Evolutionary conservation across 441 rosid species (phyloP), one percentile per base, ranked within the genome.

Genomic region (Bruguiera hainesii): DNA sequence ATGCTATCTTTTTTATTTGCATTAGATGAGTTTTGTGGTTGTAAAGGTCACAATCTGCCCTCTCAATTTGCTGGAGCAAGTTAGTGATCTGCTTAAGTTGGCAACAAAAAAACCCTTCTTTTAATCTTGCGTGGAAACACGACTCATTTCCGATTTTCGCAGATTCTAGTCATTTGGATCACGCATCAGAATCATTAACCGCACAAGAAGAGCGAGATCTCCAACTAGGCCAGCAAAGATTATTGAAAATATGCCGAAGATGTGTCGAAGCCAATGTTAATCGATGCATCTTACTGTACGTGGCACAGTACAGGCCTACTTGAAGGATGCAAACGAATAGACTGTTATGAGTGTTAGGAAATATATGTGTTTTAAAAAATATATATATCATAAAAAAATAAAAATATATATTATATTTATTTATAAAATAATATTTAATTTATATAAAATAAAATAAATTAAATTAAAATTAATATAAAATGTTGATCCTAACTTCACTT

Each of bases 251-350:
- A 3, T 82, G 93, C 81, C 63, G 49, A 4, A 74, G 61, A 56
- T 87, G 91, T 68, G 71, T 61, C 2, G 84, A 83, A 61, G 78
- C 84, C 11, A 81, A 79, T 67, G 74, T 87, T 3, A 1, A 75
- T 90, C 28, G 96, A 90, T 58, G 98, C 96, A 0, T 39, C 89
- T 90, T 0, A 52, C 86, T 30, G 86, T 93, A 1, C 87, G 82
- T 26, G 81, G 84, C 19, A 93, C 98, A 5, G 74, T 88, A 35
- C 98, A 93, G 69, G 84, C 90, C 0, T 93, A 93, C 72, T 59
- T 90, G 73, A 93, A 93, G 78, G 98, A 93, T 60, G 75, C 98
- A 0, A 80, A 81, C 26, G 72, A 89, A 86, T 23, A 80, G 97
- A 48, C 48, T 90, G 67, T 71, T 75, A 2, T 70, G 1, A 26